Conservation (phyloP, 1,284 basidiomycete genomes). For the Marasmius sp. region DNA sequence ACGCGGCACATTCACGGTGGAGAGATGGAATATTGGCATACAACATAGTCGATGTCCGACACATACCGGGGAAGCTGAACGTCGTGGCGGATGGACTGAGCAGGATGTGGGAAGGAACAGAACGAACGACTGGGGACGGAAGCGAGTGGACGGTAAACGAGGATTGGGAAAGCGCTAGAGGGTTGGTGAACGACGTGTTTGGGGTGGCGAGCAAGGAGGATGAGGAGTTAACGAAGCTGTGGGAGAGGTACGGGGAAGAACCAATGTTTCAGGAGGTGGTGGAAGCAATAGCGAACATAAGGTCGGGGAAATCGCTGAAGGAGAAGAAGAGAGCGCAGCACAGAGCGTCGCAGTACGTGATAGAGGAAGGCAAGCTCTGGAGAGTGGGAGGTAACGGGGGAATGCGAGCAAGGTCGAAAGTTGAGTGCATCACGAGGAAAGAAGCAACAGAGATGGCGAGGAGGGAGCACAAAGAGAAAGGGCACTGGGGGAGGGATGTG, state of each 20-base stretch:
- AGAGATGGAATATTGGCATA: constrained; percentile 15
- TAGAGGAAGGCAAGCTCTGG: no score
- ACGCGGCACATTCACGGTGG: constrained; percentile 13
- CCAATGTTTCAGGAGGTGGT: no score
- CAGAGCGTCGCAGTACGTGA: no score
- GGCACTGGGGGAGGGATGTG: no score
- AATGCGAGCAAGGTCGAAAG: no score
- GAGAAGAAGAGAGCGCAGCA: no score
- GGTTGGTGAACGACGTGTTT: constrained; percentile 30
- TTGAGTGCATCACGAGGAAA: no score
- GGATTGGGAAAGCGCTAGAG: constrained; percentile 9
- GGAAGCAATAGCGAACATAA: no score
- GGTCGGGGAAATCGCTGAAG: no score
- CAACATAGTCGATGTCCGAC: constrained; percentile 14
- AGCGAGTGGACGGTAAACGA: constrained; percentile 28
- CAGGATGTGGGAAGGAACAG: constrained; percentile 8
- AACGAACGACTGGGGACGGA: constrained; percentile 23
- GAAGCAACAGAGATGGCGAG: no score
- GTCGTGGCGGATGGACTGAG: constrained; percentile 16
- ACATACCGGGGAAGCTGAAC: constrained; percentile 15
- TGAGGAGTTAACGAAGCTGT: neutral
- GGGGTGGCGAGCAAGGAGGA: neutral
- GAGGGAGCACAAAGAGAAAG: no score
- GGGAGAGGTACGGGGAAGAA: constrained; percentile 24
- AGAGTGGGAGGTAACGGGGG: no score